Conservation (phyloP, 176 grass and related monocot genomes). For the Carex littledalei region DNA sequence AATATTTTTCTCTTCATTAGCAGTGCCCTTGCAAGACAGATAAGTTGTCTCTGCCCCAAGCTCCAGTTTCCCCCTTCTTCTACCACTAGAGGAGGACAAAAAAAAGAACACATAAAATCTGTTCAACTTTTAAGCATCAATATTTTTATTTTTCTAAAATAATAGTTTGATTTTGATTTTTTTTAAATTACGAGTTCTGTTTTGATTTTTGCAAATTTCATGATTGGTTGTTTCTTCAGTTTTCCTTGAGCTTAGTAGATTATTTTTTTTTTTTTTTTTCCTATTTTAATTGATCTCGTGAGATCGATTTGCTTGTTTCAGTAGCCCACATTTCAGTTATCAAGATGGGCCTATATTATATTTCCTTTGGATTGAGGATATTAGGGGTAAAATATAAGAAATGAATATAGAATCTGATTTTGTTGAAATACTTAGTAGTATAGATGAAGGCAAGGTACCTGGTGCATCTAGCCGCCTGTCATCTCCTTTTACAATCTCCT, state of each 20-base stretch:
- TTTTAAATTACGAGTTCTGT: not conserved
- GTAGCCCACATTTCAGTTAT: not conserved
- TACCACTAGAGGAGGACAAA: constrained; percentile 32
- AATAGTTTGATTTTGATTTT: not conserved
- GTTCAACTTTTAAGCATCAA: no score
- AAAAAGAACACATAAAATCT: not conserved
- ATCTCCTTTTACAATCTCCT: constrained; percentile 60
- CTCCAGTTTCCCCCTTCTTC: constrained; percentile 94
- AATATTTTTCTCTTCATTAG: constrained; percentile 80
- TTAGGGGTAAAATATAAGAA: not conserved
- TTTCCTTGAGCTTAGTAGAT: not conserved
- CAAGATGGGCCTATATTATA: not conserved
- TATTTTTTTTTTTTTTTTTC: not conserved
- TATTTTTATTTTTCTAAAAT: no score
- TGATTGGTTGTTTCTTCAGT: not conserved
- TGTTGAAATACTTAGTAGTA: not conserved
- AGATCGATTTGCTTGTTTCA: not conserved
- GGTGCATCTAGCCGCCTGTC: constrained; percentile 61
- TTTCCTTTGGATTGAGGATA: not conserved
- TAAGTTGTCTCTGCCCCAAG: constrained; percentile 77
- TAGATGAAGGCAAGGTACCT: constrained; percentile 26
- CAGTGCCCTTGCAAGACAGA: constrained; percentile 72
- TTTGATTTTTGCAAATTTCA: not conserved
- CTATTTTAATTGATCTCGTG: not conserved
- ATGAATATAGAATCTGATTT: not conserved